Evolutionary conservation across 2,329 filamentous ascomycete genomes (phyloP).

Genomic region (Lachnellula suecica): DNA sequence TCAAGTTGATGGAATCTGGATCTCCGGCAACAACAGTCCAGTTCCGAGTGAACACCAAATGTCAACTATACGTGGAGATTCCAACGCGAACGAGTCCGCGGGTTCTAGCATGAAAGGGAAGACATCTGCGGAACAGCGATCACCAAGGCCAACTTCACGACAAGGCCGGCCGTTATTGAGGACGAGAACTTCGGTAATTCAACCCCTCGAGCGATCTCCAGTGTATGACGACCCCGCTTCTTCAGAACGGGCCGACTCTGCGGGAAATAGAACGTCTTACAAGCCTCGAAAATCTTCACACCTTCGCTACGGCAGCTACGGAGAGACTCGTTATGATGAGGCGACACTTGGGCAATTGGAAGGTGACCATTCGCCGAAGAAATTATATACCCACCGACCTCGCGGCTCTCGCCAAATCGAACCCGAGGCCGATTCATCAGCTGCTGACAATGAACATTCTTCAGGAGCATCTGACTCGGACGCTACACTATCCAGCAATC

Average conservation of each 20-base stretch:
- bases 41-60: slow-evolving; percentile 23
- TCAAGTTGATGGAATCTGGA: slow-evolving; percentile 83
- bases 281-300: slow-evolving; percentile 35
- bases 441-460: slow-evolving; percentile 31
- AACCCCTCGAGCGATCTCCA: slow-evolving; percentile 1
- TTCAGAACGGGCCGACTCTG: slow-evolving; percentile 1
- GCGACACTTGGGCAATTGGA: slow-evolving; percentile 28
- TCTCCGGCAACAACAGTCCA: slow-evolving; percentile 36
- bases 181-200: background rate
- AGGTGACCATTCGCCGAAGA: slow-evolving; percentile 18
- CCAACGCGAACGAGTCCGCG: background rate
- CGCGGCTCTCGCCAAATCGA: slow-evolving; percentile 12
- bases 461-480: slow-evolving; percentile 31
- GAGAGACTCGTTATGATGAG: slow-evolving; percentile 23
- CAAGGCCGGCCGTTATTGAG: slow-evolving; percentile 6
- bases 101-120: slow-evolving; percentile 11
- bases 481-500: slow-evolving; percentile 24
- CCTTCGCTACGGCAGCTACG: slow-evolving; percentile 31
- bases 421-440: slow-evolving; percentile 21
- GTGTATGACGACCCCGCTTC: background rate
- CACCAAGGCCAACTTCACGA: slow-evolving; percentile 6
- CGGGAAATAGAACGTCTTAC: slow-evolving; percentile 24
- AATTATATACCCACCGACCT: slow-evolving; percentile 18
- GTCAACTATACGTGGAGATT: slow-evolving; percentile 12
- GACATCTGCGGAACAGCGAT: slow-evolving; percentile 4